Evolutionary conservation across 257 asterid species (phyloP).

Genomic region (Scutellaria baicalensis): DNA sequence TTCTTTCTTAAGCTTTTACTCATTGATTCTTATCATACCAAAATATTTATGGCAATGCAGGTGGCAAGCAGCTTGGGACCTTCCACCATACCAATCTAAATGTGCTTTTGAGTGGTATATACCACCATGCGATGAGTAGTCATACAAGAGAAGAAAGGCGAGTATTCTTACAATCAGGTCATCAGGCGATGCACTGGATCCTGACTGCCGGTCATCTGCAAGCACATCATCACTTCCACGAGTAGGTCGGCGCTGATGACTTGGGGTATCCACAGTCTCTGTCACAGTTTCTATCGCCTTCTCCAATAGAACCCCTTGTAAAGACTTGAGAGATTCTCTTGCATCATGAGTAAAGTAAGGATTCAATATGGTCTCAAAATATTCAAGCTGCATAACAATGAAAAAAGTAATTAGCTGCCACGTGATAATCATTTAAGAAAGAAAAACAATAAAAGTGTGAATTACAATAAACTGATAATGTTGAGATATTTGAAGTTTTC

Average conservation of each 20-base stretch:
- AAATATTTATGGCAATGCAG: not conserved
- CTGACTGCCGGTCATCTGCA: constrained; percentile 77
- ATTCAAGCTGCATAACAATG: constrained; percentile 75
- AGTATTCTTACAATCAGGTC: constrained; percentile 75
- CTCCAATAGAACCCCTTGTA: constrained; percentile 88
- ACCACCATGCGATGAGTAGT: not conserved
- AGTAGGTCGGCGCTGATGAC: constrained; percentile 84
- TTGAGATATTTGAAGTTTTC: no score
- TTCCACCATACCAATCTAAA: not conserved
- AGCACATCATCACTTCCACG: constrained; percentile 88
- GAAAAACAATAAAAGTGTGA: not conserved
- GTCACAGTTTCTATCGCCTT: constrained; percentile 73
- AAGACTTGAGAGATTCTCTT: constrained; percentile 80
- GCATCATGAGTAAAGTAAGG: constrained; percentile 93
- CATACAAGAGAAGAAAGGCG: not conserved
- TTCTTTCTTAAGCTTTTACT: not conserved
- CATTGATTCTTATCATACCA: not conserved
- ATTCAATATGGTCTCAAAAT: constrained; percentile 91
- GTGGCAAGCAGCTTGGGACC: not conserved
- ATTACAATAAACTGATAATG: no score
- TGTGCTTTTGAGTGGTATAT: not conserved
- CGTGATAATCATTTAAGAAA: not conserved
- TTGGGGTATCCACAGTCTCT: constrained; percentile 76
- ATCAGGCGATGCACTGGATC: constrained; percentile 75
- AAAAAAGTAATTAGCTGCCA: constrained; percentile 11